A percentile compares a stretch with the other conserved stretches of the same genome.
Evolutionary conservation across 805 yeast genomes (phyloP).

Genomic region (Henningerozyma blattae): DNA sequence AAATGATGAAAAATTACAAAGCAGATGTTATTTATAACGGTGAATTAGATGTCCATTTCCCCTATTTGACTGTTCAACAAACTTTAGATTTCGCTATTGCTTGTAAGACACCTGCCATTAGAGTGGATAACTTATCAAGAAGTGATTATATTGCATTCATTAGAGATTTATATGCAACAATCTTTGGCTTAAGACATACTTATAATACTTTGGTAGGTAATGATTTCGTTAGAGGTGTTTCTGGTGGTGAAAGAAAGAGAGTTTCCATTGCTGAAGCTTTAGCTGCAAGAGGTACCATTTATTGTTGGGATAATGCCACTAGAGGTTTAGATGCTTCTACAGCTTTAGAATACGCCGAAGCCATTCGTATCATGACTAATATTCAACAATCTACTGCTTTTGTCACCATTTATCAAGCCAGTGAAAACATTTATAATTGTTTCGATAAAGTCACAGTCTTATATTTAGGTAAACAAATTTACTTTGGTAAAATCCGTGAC

Average conservation of each 20-base stretch:
- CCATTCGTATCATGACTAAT: slow-evolving; percentile 43
- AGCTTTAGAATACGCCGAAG: slow-evolving; percentile 48
- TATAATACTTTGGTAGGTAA: slow-evolving; percentile 43
- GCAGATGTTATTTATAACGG: slow-evolving; percentile 48
- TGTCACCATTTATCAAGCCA: slow-evolving; percentile 52
- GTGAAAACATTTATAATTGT: slow-evolving; percentile 40
- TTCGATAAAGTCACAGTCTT: slow-evolving; percentile 44
- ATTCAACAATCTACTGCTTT: slow-evolving; percentile 39
- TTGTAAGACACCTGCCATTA: slow-evolving; percentile 48
- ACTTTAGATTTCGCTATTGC: slow-evolving; percentile 61
- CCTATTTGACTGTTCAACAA: slow-evolving; percentile 63
- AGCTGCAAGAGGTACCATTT: slow-evolving; percentile 44
- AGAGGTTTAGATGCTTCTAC: slow-evolving; percentile 71
- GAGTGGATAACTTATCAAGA: slow-evolving; percentile 37
- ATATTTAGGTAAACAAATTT: slow-evolving; percentile 44
- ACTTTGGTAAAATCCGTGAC: slow-evolving; percentile 36
- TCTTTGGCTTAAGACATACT: slow-evolving; percentile 45
- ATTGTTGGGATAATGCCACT: slow-evolving; percentile 65
- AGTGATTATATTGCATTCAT: slow-evolving; percentile 35
- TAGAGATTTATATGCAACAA: slow-evolving; percentile 26
- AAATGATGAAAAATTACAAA: slow-evolving; percentile 46
- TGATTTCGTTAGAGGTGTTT: slow-evolving; percentile 55
- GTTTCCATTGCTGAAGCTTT: slow-evolving; percentile 74
- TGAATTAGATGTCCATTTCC: slow-evolving; percentile 62
- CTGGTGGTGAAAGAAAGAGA: slow-evolving; percentile 83